A percentile compares a stretch with the other conserved stretches of the same genome.
Evolutionary conservation across 2,329 filamentous ascomycete species (phyloP).

Genomic region (Diaporthe helianthi): DNA sequence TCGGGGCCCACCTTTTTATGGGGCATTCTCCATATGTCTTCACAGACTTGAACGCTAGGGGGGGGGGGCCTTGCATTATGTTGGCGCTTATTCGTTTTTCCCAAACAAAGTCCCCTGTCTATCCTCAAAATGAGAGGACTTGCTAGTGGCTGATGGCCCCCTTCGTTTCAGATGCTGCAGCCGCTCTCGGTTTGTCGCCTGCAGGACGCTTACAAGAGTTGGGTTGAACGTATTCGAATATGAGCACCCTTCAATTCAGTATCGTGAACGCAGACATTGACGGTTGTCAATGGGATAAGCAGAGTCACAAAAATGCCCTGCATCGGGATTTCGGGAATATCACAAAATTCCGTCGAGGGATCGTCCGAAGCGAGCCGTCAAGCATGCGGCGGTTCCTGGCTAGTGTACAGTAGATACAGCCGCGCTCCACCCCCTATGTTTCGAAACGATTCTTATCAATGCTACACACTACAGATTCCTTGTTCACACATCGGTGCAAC

Average conservation of each 20-base stretch:
- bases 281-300: background rate
- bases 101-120: background rate
- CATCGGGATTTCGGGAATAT: background rate
- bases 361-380: conserved; percentile 23
- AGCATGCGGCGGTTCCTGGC: conserved; percentile 12
- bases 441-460: conserved; percentile 11
- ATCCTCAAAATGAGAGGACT: conserved; percentile 23
- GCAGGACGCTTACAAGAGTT: conserved; percentile 13
- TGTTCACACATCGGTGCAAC: conserved; percentile 8
- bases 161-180: conserved; percentile 18
- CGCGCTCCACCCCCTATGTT: conserved; percentile 23
- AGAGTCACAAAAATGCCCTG: background rate
- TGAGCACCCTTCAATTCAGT: background rate
- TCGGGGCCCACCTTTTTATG: conserved; percentile 4
- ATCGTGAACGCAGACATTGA: background rate
- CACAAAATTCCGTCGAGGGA: background rate
- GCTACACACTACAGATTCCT: background rate
- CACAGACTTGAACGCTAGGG: background rate
- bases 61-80: background rate
- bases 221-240: background rate
- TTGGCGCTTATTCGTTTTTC: conserved; percentile 12
- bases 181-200: conserved; percentile 11
- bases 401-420: conserved; percentile 14
- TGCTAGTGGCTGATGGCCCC: background rate
- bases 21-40: background rate